Base-by-base conservation (phyloP, 768 basidiomycete species). In the Clitopilus passeckerianus region DNA sequence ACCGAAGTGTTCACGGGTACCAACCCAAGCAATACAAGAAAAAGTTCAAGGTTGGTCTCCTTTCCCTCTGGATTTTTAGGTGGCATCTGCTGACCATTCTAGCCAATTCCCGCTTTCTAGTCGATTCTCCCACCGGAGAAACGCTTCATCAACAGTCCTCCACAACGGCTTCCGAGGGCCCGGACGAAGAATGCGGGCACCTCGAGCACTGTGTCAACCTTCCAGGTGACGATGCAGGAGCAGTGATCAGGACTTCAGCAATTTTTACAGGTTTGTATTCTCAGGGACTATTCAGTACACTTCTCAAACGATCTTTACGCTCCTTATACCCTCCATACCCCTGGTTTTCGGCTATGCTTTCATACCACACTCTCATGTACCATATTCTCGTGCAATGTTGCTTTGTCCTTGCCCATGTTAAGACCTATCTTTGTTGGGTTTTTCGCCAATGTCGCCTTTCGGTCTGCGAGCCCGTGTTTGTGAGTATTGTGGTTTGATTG, bases 1-100 rank as follows among this genome's bases (percentile, higher is more conserved):
- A 83, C 71, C 75, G 80, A 18, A 73, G 77, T 10, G 71, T 67
- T 18, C 86, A 87, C 63, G 75, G 76, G 20, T 83, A 86, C 60
- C 56, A 77, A 18, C 80, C 84, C 2, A 77, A 74, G 37, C 69
- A 77, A 59, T 65, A 64, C 63, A 73, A 69, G 60, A 80, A 75
- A 67, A 81, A 80, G 62, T 75, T 77, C 34, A 75, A 74, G 64
- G 71, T 63, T 41, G 57, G 57, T 50, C 12, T 50, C 3, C 61
- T 62, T 30, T 56, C 27, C 9, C 65, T 57, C 61, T 59, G 65
- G 60, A 5, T 50, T 9, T 7, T 4, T 20, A 10, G 22, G 46
- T 16, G 22, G 18, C 22, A 50, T 50, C 20, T 22, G 46, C 46
- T 50, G 46, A 50, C 46, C 10, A 18, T n/a, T 18, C 10, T n/a